These are phyloP conservation scores for Didymella sp. DNA, from an alignment of 2,329 filamentous ascomycete genomes.

Conservation along the genomic window DNA sequence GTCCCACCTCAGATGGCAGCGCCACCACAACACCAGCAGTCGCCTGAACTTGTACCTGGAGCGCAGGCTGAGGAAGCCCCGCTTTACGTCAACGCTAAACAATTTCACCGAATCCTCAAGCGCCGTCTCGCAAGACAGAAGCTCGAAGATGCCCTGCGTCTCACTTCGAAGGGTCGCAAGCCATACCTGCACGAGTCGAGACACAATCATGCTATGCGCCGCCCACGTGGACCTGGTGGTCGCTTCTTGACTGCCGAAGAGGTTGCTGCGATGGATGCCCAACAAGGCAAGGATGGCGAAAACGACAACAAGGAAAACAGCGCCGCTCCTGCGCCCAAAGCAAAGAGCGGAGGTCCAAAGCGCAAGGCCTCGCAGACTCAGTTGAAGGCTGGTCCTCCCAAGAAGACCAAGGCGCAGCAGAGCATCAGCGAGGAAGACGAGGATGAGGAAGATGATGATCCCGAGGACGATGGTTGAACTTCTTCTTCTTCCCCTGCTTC, in stretches of 20 bases:
- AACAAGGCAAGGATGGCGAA: slow-evolving; percentile 36
- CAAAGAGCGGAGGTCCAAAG: slow-evolving; percentile 34
- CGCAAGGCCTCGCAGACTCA: slow-evolving; percentile 42
- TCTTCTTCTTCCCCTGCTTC: slow-evolving; percentile 7
- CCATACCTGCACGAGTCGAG: slow-evolving; percentile 97
- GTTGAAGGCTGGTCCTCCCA: slow-evolving; percentile 47
- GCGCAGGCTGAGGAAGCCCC: slow-evolving; percentile 83
- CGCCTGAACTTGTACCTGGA: slow-evolving; percentile 77
- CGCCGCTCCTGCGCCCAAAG: slow-evolving; percentile 31
- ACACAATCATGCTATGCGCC: slow-evolving; percentile 97
- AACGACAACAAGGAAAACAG: slow-evolving; percentile 52
- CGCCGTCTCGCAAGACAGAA: slow-evolving; percentile 90
- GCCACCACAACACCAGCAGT: slow-evolving; percentile 73
- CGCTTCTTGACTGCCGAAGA: slow-evolving; percentile 97
- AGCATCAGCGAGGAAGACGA: slow-evolving; percentile 62
- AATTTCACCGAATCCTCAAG: slow-evolving; percentile 97
- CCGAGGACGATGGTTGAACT: slow-evolving; percentile 54
- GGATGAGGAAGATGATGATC: slow-evolving; percentile 59
- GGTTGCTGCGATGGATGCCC: slow-evolving; percentile 80
- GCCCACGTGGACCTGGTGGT: slow-evolving; percentile 90
- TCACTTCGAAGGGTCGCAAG: slow-evolving; percentile 95
- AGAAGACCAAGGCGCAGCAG: slow-evolving; percentile 59
- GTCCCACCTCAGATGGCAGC: slow-evolving; percentile 60
- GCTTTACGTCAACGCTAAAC: slow-evolving; percentile 97
- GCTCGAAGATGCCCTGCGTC: slow-evolving; percentile 86